Evolutionary conservation across 768 basidiomycete species (phyloP), one percentile per base, ranked within the genome.

Genomic region (Rhodotorula taiwanensis): DNA sequence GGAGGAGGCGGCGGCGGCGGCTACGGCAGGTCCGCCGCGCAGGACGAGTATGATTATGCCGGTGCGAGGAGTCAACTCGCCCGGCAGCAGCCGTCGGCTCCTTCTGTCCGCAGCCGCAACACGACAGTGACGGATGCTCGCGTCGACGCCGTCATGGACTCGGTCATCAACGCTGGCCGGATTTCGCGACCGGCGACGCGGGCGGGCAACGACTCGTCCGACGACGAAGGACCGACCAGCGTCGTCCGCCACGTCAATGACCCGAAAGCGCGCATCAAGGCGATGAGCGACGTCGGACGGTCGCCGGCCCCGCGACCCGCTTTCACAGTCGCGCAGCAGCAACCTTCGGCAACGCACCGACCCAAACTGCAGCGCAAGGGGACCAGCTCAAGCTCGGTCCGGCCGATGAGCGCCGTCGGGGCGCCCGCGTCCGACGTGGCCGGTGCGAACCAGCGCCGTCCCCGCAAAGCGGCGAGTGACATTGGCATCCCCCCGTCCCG

Each of bases 381-480:
- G 15, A 62, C 60, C 44, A 49, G 36, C 50, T 27, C 44, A 43
- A 60, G 54, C 43, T 41, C 52, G 33, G 53, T 39, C 31, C 52
- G 39, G 31, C 58, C 27, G 41, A 8, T 43, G 27, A 36, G 41
- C 41, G 16, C 18, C 21, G 41, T 14, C 18, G 51, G 5, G 23
- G 20, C 30, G 4, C 11, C 23, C 30, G 58, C 21, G 20, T 9
- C 30, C 30, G 33, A 5, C 11, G 6, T 25, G 9, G 28, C 31
- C 8, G 41, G n/a, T 21, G 45, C 5, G 25, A 27, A 10, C 45
- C 11, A 47, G 45, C n/a, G n/a, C n/a, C n/a, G n/a, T n/a, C n/a
- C 51, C n/a, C 33, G 51, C 51, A 56, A 57, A 51, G 69, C 69
- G 4, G 60, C 64, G 44, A 62, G 60, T 47, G 69, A 70, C 28